phyloP scores from a whole-genome alignment of 2,329 filamentous ascomycete genomes.

The Pestalotiopsis sp. region DNA sequence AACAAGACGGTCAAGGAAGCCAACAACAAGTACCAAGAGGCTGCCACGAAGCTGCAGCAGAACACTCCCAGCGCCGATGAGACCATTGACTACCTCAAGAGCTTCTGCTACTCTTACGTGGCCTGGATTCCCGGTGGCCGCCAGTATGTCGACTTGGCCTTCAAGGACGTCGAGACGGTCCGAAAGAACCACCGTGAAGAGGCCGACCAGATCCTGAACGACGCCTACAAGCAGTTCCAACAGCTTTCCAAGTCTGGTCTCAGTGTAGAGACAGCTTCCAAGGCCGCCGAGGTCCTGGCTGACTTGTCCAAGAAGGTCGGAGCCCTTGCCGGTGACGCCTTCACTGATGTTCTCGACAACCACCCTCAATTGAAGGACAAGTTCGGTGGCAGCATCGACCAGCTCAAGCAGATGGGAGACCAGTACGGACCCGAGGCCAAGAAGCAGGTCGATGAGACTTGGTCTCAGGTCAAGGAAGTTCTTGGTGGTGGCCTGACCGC shows the following conservation, averaged over 20 bases:
- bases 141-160: slow-evolving; percentile 68
- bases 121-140: slow-evolving; percentile 72
- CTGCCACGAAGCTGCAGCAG: slow-evolving; percentile 62
- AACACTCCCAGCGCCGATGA: slow-evolving; percentile 68
- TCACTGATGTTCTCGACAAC: slow-evolving; percentile 69
- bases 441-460: slow-evolving; percentile 75
- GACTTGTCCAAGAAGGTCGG: slow-evolving; percentile 63
- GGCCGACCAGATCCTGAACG: slow-evolving; percentile 67
- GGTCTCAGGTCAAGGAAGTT: slow-evolving; percentile 66
- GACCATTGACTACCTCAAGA: slow-evolving; percentile 66
- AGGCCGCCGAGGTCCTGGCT: slow-evolving; percentile 64
- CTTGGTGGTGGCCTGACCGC: slow-evolving; percentile 62
- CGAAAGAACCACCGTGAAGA: slow-evolving; percentile 69
- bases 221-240: slow-evolving; percentile 70
- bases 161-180: slow-evolving; percentile 71
- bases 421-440: slow-evolving; percentile 76
- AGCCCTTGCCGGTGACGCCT: slow-evolving; percentile 63
- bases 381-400: slow-evolving; percentile 67
- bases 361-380: slow-evolving; percentile 75
- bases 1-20: slow-evolving; percentile 56
- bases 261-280: slow-evolving; percentile 62
- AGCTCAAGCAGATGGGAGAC: slow-evolving; percentile 70
- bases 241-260: slow-evolving; percentile 61
- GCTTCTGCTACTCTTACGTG: slow-evolving; percentile 70
- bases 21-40: slow-evolving; percentile 61